These are phyloP conservation scores for Musa beccarii DNA, from an alignment of 176 grass and related monocot species.

Conservation along the genomic window DNA sequence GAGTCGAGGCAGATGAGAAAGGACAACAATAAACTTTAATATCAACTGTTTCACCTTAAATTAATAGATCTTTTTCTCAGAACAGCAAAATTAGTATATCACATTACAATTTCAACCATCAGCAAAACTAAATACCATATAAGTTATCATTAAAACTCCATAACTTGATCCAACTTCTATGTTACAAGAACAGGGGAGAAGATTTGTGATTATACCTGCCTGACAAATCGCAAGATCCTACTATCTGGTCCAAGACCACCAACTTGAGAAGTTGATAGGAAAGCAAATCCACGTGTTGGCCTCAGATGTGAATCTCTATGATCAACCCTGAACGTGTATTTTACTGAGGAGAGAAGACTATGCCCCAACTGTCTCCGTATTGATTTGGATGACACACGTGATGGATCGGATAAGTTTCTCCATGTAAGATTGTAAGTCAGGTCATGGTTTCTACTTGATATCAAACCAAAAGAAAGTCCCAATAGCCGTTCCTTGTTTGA, in stretches of 20 bases:
- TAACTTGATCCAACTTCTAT: not conserved
- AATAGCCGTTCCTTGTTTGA: conserved; percentile 60
- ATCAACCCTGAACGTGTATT: conserved; percentile 63
- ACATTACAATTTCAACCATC: not conserved
- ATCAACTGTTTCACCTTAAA: no score
- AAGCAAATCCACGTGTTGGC: conserved; percentile 68
- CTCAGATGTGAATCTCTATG: conserved; percentile 57
- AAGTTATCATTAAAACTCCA: not conserved
- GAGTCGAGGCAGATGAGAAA: no score
- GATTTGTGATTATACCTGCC: conserved; percentile 34
- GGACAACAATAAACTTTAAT: no score
- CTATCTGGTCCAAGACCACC: conserved; percentile 49
- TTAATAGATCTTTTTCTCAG: no score
- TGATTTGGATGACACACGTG: conserved; percentile 45
- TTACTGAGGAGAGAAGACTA: conserved; percentile 62
- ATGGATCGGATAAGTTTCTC: conserved; percentile 50
- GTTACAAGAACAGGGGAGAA: not conserved
- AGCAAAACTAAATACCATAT: not conserved
- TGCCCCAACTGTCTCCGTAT: conserved; percentile 60
- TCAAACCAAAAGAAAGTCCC: conserved; percentile 51
- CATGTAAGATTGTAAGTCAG: conserved; percentile 58
- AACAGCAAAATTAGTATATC: not conserved
- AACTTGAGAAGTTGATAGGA: conserved; percentile 58
- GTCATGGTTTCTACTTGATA: conserved; percentile 52
- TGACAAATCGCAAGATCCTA: conserved; percentile 54